Conservation (phyloP, 805 yeast genomes). For the Candida endomychidarum region DNA sequence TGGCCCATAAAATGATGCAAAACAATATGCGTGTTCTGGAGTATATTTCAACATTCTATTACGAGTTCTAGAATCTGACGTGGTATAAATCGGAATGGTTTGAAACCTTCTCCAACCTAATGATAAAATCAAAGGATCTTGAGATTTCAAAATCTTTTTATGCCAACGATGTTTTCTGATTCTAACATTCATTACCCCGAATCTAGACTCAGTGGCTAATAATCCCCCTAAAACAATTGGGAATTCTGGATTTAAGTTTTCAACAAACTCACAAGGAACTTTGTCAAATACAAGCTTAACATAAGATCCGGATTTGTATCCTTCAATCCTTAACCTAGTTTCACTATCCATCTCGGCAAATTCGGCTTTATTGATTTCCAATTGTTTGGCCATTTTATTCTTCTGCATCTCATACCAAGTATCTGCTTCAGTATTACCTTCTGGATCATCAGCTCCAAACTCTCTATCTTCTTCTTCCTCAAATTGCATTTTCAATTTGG, state of each 20-base stretch:
- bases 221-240: slow-evolving; percentile 92
- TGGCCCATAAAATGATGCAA: slow-evolving; percentile 96
- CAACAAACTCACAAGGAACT: slow-evolving; percentile 87
- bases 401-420: slow-evolving; percentile 98
- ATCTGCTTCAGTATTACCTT: slow-evolving; percentile 71
- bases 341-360: slow-evolving; percentile 69
- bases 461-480: slow-evolving; percentile 72
- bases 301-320: slow-evolving; percentile 90
- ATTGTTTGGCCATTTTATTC: slow-evolving; percentile 94
- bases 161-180: slow-evolving; percentile 99
- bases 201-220: slow-evolving; percentile 84
- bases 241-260: slow-evolving; percentile 78
- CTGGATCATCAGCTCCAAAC: slow-evolving; percentile 77
- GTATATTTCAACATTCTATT: slow-evolving; percentile 97
- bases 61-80: slow-evolving; percentile 96
- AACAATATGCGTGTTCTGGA: slow-evolving; percentile 96
- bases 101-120: slow-evolving; percentile 99
- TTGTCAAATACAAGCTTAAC: slow-evolving; percentile 82
- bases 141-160: slow-evolving; percentile 89
- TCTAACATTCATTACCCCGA: slow-evolving; percentile 90
- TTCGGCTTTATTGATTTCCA: slow-evolving; percentile 87
- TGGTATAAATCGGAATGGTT: slow-evolving; percentile 91
- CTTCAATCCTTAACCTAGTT: slow-evolving; percentile 83
- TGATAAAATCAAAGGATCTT: slow-evolving; percentile 91
- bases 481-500: slow-evolving; percentile 81